Conservation (phyloP, 176 grass and related monocot genomes). For the Rhynchospora pubera region DNA sequence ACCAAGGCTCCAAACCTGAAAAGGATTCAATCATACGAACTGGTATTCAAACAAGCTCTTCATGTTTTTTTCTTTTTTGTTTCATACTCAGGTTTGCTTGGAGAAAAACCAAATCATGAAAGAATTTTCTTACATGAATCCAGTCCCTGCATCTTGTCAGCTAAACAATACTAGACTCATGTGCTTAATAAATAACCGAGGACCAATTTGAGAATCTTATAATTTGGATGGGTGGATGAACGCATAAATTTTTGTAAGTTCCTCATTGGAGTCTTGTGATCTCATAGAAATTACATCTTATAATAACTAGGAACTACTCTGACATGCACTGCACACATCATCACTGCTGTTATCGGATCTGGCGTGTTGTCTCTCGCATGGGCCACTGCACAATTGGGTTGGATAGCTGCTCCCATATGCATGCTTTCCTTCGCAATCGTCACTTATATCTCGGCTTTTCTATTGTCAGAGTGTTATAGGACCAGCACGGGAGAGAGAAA, state of each 20-base stretch:
- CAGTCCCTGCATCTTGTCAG: neutral
- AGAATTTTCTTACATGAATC: neutral
- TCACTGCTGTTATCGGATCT: conserved; percentile 45
- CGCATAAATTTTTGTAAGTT: neutral
- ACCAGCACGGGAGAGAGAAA: conserved; percentile 37
- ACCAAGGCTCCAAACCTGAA: conserved; percentile 16
- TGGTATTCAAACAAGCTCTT: conserved; percentile 20
- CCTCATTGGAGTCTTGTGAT: neutral
- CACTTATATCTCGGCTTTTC: conserved; percentile 36
- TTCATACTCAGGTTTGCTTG: neutral
- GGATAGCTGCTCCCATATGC: conserved; percentile 37
- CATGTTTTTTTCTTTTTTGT: neutral
- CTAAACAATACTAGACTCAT: neutral
- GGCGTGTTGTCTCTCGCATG: conserved; percentile 42
- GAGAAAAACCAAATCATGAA: neutral
- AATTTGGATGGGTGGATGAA: neutral
- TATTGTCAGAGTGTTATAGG: conserved; percentile 43
- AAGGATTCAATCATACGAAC: conserved; percentile 25
- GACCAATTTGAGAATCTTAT: neutral
- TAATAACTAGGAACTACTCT: conserved; percentile 30
- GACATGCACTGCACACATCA: conserved; percentile 41
- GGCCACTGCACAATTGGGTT: conserved; percentile 40
- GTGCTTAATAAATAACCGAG: neutral
- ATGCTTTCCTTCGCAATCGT: conserved; percentile 43
- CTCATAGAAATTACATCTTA: neutral